Conservation (phyloP, 2,329 filamentous ascomycete species). For the Cladosporium sp. region DNA sequence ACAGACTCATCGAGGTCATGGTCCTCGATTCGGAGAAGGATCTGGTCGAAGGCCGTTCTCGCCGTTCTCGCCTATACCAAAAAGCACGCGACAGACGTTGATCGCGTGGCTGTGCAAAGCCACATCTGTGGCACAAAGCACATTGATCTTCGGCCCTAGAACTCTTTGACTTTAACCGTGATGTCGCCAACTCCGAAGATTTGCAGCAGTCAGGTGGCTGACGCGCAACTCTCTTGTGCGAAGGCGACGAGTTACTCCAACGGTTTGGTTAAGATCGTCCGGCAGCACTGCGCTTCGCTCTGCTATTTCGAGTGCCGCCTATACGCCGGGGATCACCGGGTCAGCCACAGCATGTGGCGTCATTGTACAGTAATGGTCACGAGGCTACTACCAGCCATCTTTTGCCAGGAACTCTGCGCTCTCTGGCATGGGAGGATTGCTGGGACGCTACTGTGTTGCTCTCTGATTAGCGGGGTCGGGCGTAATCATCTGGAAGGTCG, state of each 20-base stretch:
- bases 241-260: slow-evolving; percentile 7
- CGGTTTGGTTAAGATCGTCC: slow-evolving; percentile 17
- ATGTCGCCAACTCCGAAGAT: slow-evolving; percentile 1
- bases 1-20: background rate
- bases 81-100: slow-evolving; percentile 11
- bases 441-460: slow-evolving; percentile 18
- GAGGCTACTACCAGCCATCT: slow-evolving; percentile 12
- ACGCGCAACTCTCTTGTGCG: slow-evolving; percentile 4
- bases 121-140: slow-evolving; percentile 8
- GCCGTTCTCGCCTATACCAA: slow-evolving; percentile 13
- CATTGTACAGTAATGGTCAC: slow-evolving; percentile 2
- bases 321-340: slow-evolving; percentile 5
- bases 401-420: slow-evolving; percentile 11
- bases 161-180: slow-evolving; percentile 14
- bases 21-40: background rate
- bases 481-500: background rate
- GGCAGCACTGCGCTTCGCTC: slow-evolving; percentile 10
- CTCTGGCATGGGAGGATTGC: background rate
- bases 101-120: slow-evolving; percentile 14
- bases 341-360: slow-evolving; percentile 12
- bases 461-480: slow-evolving; percentile 9
- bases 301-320: background rate
- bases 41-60: slow-evolving; percentile 1
- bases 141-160: slow-evolving; percentile 11
- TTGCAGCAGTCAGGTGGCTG: slow-evolving; percentile 9